phyloP scores from a whole-genome alignment of 176 grass and related monocot species.

The Oryza punctata region DNA sequence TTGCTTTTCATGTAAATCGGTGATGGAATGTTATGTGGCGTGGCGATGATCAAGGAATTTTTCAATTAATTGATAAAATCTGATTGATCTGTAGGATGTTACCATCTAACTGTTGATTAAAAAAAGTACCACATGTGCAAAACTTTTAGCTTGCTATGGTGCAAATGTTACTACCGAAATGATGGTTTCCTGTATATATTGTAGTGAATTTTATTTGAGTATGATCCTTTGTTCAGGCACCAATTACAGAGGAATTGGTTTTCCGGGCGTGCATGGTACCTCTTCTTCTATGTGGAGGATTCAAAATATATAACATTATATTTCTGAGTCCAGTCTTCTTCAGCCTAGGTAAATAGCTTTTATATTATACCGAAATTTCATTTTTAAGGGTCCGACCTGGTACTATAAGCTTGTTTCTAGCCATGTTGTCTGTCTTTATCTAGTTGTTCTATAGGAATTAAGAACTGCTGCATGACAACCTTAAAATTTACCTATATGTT shows the following conservation, averaged over 20 bases:
- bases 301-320: constrained; percentile 69
- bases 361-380: neutral
- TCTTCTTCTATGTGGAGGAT: constrained; percentile 91
- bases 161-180: neutral
- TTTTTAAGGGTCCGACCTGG: neutral
- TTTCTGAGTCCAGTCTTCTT: constrained; percentile 95
- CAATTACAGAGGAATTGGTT: constrained; percentile 87
- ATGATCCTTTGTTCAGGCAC: constrained; percentile 68
- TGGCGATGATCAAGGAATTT: neutral
- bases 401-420: constrained; percentile 7
- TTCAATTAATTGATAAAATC: neutral
- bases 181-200: constrained; percentile 17
- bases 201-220: constrained; percentile 35
- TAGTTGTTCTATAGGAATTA: no score
- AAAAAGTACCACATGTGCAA: neutral
- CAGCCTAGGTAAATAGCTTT: constrained; percentile 81
- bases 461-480: neutral
- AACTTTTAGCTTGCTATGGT: neutral
- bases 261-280: constrained; percentile 98
- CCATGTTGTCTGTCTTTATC: neutral
- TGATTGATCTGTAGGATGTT: constrained; percentile 3
- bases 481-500: neutral
- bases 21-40: neutral
- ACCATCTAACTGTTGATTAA: neutral
- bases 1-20: neutral